Evolutionary conservation across 2,329 filamentous ascomycete species (phyloP), one percentile per base, ranked within the genome.

Genomic region (Xylariaceae sp.): DNA sequence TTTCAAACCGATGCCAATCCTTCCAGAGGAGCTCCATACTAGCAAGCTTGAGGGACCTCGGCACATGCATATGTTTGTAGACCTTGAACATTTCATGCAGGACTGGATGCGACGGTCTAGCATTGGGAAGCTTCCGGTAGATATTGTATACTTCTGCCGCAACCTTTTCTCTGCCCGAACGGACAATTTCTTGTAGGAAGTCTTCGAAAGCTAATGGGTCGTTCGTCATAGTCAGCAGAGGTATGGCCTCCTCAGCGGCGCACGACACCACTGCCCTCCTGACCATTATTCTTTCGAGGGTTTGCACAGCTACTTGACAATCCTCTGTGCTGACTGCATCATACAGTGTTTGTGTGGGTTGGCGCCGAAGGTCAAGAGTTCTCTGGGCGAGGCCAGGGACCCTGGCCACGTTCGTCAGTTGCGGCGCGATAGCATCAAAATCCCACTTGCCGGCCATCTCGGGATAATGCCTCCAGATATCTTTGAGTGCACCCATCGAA

Each of bases 1-100:
- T 57, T 34, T 63, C 58, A 18, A 57, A 53, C 17, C 40, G 53
- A 34, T 65, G 54, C 65, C 68, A 76, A 43, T 77, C 72, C 8
- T 59, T 49, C 42, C 66, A 63, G 2, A 76, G 46, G 29, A 61
- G 51, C 33, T 71, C 63, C 31, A 75, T 53, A 11, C 62, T 67
- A 2, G 52, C 49, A 7, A 57, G 37, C 46, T 37, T 67, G 49
- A 19, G 55, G 27, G 6, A 63, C 55, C 33, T 50, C 55, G 46
- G 60, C 61, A 18, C 66, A 40, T 16, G 63, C 23, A 46, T 33
- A 17, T 30, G 14, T 3, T 24, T 38, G 24, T 52, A 53, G 10
- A 42, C 59, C 6, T 44, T 37, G 43, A 74, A 65, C 55, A 73
- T 60, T 33, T 55, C 55, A 26, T 59, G 58, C 5, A 76, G 52